Evolutionary conservation across 2,329 filamentous ascomycete genomes (phyloP).

Genomic region (Fusarium continuum): DNA sequence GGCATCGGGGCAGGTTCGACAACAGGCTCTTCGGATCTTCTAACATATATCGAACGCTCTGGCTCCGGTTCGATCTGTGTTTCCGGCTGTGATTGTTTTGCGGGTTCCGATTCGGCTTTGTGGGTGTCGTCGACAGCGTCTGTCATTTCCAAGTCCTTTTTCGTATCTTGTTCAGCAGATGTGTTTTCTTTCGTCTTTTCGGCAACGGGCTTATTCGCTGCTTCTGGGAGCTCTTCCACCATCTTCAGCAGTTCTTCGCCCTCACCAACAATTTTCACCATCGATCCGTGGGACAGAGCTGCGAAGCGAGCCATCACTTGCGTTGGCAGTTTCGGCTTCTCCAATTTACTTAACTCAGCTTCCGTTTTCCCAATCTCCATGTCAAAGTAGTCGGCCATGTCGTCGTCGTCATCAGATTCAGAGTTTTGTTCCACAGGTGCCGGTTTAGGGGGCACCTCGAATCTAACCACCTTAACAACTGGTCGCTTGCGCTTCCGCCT

Average conservation of each 20-base stretch:
- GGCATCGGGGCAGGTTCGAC: background rate
- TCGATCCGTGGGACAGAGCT: constrained; percentile 58
- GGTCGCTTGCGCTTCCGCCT: constrained; percentile 44
- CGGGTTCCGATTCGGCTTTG: background rate
- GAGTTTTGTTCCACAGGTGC: constrained; percentile 46
- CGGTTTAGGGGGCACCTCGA: constrained; percentile 53
- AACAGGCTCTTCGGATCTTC: constrained; percentile 6
- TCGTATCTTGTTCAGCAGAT: constrained; percentile 1
- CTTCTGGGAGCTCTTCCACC: constrained; percentile 53
- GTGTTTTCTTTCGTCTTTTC: constrained; percentile 4
- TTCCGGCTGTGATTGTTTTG: background rate
- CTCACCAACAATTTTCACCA: constrained; percentile 58
- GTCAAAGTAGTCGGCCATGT: constrained; percentile 66
- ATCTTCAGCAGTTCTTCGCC: constrained; percentile 55
- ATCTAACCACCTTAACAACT: constrained; percentile 48
- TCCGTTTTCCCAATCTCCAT: constrained; percentile 63
- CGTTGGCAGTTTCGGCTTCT: constrained; percentile 51
- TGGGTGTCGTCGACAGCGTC: constrained; percentile 27
- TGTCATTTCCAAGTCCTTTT: constrained; percentile 32
- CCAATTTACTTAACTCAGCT: constrained; percentile 58
- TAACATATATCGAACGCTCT: constrained; percentile 5
- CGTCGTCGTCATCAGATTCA: constrained; percentile 67
- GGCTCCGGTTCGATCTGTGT: background rate
- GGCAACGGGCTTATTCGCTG: constrained; percentile 7
- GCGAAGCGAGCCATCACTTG: constrained; percentile 59